phyloP scores from a whole-genome alignment of 345 rosid genomes.

The Reutealis trisperma region DNA sequence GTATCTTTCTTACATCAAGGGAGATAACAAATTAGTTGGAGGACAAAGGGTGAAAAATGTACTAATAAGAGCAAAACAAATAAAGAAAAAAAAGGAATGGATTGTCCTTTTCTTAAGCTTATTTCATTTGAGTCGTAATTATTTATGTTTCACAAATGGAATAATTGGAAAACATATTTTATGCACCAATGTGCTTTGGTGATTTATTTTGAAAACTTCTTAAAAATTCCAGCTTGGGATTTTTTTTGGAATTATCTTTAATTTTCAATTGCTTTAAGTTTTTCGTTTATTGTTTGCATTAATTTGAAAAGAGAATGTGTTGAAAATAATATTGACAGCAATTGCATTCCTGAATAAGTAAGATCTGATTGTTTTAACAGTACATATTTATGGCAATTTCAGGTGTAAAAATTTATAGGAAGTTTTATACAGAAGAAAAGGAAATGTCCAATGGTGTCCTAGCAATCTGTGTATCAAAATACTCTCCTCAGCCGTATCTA shows the following conservation, averaged over 20 bases:
- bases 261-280: neutral
- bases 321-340: neutral
- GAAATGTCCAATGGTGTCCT: constrained; percentile 67
- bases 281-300: neutral
- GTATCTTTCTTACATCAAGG: neutral
- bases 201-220: neutral
- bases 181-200: neutral
- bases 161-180: neutral
- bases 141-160: neutral
- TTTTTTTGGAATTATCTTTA: neutral
- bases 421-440: constrained; percentile 66
- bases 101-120: neutral
- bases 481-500: constrained; percentile 55
- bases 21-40: neutral
- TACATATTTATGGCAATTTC: neutral
- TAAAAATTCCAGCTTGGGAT: neutral
- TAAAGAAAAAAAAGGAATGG: neutral
- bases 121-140: neutral
- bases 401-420: constrained; percentile 66
- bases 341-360: neutral
- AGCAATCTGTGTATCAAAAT: constrained; percentile 53
- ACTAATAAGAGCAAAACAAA: neutral
- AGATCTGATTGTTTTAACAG: neutral
- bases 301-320: neutral
- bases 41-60: neutral